These are phyloP conservation scores for Scedosporium boydii DNA, from an alignment of 2,329 filamentous ascomycete species.

Conservation along the genomic window DNA sequence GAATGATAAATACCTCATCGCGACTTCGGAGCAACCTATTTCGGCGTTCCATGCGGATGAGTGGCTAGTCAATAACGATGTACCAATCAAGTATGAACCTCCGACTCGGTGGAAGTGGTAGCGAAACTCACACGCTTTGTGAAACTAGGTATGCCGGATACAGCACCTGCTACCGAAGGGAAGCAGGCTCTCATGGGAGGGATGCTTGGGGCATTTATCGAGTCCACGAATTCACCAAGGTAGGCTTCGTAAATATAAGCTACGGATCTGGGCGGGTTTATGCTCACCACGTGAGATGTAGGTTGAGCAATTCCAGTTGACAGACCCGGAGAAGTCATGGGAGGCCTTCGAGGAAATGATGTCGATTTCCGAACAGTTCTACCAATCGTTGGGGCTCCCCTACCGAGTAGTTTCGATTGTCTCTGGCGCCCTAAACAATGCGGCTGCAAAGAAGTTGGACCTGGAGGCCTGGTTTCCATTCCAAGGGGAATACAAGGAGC, in stretches of 20 bases:
- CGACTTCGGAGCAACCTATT: slow-evolving; percentile 90
- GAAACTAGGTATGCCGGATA: slow-evolving; percentile 76
- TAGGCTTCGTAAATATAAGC: slow-evolving; percentile 16
- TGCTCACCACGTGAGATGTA: slow-evolving; percentile 6
- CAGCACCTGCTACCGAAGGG: slow-evolving; percentile 90
- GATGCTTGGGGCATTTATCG: slow-evolving; percentile 98
- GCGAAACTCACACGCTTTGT: too few species aligned
- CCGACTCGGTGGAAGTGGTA: background rate
- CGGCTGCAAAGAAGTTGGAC: slow-evolving; percentile 79
- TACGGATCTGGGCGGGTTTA: background rate
- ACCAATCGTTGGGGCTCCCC: slow-evolving; percentile 77
- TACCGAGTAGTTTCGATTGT: slow-evolving; percentile 93
- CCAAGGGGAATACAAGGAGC: slow-evolving; percentile 96
- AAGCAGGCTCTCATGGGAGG: slow-evolving; percentile 76
- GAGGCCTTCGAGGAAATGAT: slow-evolving; percentile 93
- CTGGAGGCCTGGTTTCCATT: slow-evolving; percentile 95
- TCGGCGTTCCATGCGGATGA: slow-evolving; percentile 88
- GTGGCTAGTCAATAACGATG: slow-evolving; percentile 75
- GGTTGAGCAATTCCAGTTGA: slow-evolving; percentile 70
- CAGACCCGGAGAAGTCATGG: slow-evolving; percentile 86
- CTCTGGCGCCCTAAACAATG: slow-evolving; percentile 82
- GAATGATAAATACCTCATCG: slow-evolving; percentile 71
- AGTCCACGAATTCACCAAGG: slow-evolving; percentile 96
- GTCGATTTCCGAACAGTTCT: slow-evolving; percentile 82
- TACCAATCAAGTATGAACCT: slow-evolving; percentile 66